A percentile compares a stretch with the other conserved stretches of the same genome.
phyloP scores from a whole-genome alignment of 2,329 filamentous ascomycete species.

The Ceratocystis destructans region DNA sequence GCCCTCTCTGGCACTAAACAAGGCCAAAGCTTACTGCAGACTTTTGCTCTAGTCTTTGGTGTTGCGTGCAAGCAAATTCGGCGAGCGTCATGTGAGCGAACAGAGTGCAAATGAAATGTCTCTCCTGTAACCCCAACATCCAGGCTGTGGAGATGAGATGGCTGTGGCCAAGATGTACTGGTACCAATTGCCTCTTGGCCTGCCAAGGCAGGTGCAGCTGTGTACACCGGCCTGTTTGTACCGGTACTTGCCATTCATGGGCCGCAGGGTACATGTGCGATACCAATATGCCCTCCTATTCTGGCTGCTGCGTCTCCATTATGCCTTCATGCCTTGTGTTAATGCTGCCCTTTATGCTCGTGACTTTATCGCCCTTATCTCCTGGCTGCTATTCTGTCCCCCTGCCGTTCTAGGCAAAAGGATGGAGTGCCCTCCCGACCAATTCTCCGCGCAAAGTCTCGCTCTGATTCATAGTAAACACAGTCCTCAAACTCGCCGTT shows the following conservation, averaged over 20 bases:
- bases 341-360: not conserved
- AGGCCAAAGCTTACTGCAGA: no score
- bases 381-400: not conserved
- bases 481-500: not conserved
- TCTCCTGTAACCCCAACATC: not conserved
- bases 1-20: no score
- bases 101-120: not conserved
- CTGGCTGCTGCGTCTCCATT: no score
- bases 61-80: not conserved
- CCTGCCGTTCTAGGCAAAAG: not conserved
- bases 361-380: not conserved
- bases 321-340: not conserved
- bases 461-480: not conserved
- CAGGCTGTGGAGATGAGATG: not conserved
- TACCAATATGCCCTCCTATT: not conserved
- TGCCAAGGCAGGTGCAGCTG: no score
- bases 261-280: not conserved
- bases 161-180: not conserved
- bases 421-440: not conserved
- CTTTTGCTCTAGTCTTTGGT: not conserved
- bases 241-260: not conserved
- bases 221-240: no score
- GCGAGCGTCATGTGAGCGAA: not conserved
- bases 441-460: conserved; percentile 4
- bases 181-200: not conserved